Evolutionary conservation across 2,329 filamentous ascomycete genomes (phyloP).

Genomic region (Graphilbum fragrans): DNA sequence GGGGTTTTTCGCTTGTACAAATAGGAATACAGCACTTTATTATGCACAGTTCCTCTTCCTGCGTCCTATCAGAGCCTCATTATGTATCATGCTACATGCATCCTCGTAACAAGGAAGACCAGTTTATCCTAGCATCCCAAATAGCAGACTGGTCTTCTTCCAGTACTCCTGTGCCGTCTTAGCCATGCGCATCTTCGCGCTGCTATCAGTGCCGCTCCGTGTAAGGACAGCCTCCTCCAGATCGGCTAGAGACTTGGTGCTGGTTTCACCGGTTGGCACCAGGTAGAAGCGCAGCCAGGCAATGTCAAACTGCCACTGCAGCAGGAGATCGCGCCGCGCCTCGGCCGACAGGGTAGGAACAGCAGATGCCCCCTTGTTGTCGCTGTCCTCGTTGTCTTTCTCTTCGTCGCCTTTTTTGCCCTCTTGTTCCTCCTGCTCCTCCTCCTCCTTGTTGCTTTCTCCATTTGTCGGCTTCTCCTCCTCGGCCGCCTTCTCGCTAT

Average conservation of each 20-base stretch:
- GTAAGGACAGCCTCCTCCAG: conserved; percentile 19
- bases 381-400: conserved; percentile 16
- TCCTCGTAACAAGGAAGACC: too few relatives aligned
- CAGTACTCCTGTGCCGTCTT: conserved; percentile 66
- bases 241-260: not conserved
- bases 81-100: too few relatives aligned
- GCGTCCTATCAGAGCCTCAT: too few relatives aligned
- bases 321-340: conserved; percentile 30
- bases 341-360: conserved; percentile 9
- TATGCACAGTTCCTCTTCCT: too few relatives aligned
- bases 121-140: conserved; percentile 54
- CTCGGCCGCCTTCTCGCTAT: conserved; percentile 3
- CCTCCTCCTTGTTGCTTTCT: conserved; percentile 8
- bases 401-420: conserved; percentile 31
- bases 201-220: conserved; percentile 25
- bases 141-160: conserved; percentile 70
- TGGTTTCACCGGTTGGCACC: not conserved
- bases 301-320: conserved; percentile 52
- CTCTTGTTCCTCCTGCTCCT: conserved; percentile 30
- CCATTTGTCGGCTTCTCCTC: conserved; percentile 10
- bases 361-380: conserved; percentile 11
- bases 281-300: conserved; percentile 36
- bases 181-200: conserved; percentile 37
- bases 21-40: too few relatives aligned
- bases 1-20: not conserved